Evolutionary conservation across 129 eudicot genomes (phyloP).

Genomic region (Mikania micrantha): DNA sequence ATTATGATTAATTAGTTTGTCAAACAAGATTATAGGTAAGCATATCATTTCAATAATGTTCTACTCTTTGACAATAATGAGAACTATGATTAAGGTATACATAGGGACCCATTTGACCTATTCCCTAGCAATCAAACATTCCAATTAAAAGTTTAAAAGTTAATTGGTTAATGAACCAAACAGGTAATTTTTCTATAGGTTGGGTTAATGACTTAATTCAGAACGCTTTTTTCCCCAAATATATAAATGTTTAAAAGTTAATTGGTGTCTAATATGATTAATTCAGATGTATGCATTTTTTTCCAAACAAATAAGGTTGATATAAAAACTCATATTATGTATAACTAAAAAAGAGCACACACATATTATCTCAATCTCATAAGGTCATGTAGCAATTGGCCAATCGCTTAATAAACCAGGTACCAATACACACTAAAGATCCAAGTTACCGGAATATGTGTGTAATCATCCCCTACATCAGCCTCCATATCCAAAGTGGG

Average conservation of each 20-base stretch:
- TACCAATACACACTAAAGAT: conserved; percentile 13
- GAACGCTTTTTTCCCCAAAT: neutral
- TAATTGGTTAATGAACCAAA: neutral
- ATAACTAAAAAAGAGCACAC: neutral
- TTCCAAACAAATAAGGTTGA: conserved; percentile 1
- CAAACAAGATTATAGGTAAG: too few species aligned
- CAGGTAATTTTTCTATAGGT: neutral
- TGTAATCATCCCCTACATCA: conserved; percentile 96
- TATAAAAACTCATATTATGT: neutral
- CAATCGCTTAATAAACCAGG: neutral
- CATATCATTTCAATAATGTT: neutral
- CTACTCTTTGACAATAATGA: neutral
- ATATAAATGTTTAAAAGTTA: neutral
- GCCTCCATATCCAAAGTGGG: conserved; percentile 98
- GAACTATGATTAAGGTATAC: too few species aligned
- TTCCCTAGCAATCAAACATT: neutral
- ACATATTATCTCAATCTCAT: neutral
- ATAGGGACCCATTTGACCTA: too few species aligned
- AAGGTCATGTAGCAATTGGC: neutral
- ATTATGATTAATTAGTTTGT: too few species aligned
- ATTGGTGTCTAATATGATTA: neutral
- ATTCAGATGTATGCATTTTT: too few species aligned
- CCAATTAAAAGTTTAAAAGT: too few species aligned
- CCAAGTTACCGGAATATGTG: conserved; percentile 84
- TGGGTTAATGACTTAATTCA: conserved; percentile 6